These are phyloP conservation scores for Candida fluviatilis DNA, from an alignment of 805 yeast species.

Conservation along the genomic window DNA sequence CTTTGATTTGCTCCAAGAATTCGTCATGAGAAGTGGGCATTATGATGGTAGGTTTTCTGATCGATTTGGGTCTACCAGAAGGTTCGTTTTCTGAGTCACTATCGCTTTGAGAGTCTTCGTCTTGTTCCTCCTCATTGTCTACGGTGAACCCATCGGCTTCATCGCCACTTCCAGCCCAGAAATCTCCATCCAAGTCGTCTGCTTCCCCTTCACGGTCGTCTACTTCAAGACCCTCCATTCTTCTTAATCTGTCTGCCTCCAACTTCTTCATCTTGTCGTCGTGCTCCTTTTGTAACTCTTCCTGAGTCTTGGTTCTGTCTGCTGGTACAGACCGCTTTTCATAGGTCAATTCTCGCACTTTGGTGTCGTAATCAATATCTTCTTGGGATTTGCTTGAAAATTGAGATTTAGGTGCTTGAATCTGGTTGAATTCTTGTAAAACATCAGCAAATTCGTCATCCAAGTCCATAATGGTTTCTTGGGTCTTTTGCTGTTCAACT, in stretches of 20 bases:
- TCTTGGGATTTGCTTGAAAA: conserved; percentile 32
- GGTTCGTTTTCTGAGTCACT: conserved; percentile 25
- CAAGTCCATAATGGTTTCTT: conserved; percentile 58
- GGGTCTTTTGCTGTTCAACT: conserved; percentile 53
- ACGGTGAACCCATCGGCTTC: conserved; percentile 43
- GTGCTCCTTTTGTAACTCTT: conserved; percentile 60
- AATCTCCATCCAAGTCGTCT: conserved; percentile 64
- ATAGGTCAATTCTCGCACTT: conserved; percentile 60
- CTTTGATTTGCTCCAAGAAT: conserved; percentile 28
- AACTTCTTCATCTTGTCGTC: conserved; percentile 55
- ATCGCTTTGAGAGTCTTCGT: conserved; percentile 27
- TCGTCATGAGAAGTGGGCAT: conserved; percentile 31
- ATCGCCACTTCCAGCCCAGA: conserved; percentile 56
- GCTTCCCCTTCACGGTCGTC: conserved; percentile 54
- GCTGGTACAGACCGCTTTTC: conserved; percentile 79
- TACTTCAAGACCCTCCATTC: conserved; percentile 66
- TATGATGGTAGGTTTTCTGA: conserved; percentile 9
- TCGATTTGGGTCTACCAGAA: conserved; percentile 9
- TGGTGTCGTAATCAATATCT: conserved; percentile 56
- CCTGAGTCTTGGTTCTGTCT: conserved; percentile 75
- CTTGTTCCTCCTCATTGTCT: conserved; percentile 30
- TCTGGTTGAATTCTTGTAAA: conserved; percentile 47
- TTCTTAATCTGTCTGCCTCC: conserved; percentile 62
- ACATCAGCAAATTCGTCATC: conserved; percentile 74
- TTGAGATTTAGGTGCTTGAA: conserved; percentile 14